Evolutionary conservation across 129 eudicot genomes (phyloP), one percentile per base, ranked within the genome.

Genomic region (Dittrichia graveolens): DNA sequence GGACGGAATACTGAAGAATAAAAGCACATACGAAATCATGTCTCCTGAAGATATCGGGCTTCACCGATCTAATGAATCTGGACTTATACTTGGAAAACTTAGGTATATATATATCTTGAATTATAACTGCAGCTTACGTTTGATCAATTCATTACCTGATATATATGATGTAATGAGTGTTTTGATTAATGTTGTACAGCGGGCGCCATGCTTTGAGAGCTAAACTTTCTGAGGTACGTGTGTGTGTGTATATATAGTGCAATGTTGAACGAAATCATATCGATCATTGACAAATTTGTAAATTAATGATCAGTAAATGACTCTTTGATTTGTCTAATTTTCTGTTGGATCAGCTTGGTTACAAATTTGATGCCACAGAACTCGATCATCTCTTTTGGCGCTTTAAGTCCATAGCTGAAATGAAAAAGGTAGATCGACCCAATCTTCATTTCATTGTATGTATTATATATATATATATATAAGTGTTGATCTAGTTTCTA

Each of bases 1-100:
- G 90, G 96, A 91, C 74, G 97, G 97, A 41, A 86, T 91, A 90
- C 90, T 91, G 34, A 91, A 91, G 80, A 79, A 91, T 72, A 91
- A 78, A 82, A 80, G 62, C 41, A 91, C 97, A 14, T 91, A 91
- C 76, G 97, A 91, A 80, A 88, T 91, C 31, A 85, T 91, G 54
- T 82, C 95, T 81, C 95, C 97, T 46, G 95, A 91, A 82, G 97
- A 91, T 78, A 86, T 88, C 70, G 97, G 97, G 61, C 92, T 91
- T 62, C 73, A 77, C 9, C 88, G 97, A 13, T 64, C 92, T 40
- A 85, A 84, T 82, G 92, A 91, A 72, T 84, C 97, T 73, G 95
- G 97, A 47, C 88, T 91, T 75, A 94, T 87, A 65, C 97, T 91
- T 65, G 95, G 97, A 39, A 91, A 91, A 69, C 74, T 69, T 14